Evolutionary conservation across 1,139 yeast genomes (phyloP).

Genomic region (Nakaseomyces delphensis): DNA sequence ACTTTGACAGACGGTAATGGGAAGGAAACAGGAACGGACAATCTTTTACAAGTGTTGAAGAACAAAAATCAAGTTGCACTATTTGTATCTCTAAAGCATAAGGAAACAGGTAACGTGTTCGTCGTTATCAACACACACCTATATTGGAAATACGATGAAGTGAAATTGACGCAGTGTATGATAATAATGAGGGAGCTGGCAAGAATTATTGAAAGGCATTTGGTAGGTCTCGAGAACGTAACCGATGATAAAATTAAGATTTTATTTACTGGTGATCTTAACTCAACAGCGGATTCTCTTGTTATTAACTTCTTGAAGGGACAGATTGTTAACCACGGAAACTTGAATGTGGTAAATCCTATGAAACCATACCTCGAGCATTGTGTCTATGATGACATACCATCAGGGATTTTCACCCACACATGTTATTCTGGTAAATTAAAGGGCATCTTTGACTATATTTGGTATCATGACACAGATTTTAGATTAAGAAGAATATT

Average conservation of each 20-base stretch:
- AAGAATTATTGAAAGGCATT: constrained; percentile 26
- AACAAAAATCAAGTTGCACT: constrained; percentile 48
- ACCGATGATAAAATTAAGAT: constrained; percentile 26
- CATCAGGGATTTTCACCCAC: constrained; percentile 35
- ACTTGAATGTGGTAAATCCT: constrained; percentile 32
- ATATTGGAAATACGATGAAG: constrained; percentile 53
- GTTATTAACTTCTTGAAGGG: constrained; percentile 41
- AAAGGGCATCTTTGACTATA: constrained; percentile 48
- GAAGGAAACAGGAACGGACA: constrained; percentile 19
- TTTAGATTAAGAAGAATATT: constrained; percentile 40
- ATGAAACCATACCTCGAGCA: constrained; percentile 29
- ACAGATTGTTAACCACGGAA: constrained; percentile 28
- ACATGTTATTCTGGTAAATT: constrained; percentile 46
- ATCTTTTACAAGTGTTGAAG: constrained; percentile 32
- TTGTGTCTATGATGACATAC: constrained; percentile 33
- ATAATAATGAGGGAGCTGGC: constrained; percentile 34
- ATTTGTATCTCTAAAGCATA: constrained; percentile 40
- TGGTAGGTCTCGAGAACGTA: constrained; percentile 26
- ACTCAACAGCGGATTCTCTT: constrained; percentile 42
- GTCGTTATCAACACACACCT: constrained; percentile 50
- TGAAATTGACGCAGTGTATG: constrained; percentile 47
- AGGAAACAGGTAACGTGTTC: constrained; percentile 33
- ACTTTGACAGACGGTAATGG: constrained; percentile 28
- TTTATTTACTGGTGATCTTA: constrained; percentile 44
- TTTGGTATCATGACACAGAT: constrained; percentile 43